phyloP scores from a whole-genome alignment of 2,329 filamentous ascomycete species.

The Nemania sp. region DNA sequence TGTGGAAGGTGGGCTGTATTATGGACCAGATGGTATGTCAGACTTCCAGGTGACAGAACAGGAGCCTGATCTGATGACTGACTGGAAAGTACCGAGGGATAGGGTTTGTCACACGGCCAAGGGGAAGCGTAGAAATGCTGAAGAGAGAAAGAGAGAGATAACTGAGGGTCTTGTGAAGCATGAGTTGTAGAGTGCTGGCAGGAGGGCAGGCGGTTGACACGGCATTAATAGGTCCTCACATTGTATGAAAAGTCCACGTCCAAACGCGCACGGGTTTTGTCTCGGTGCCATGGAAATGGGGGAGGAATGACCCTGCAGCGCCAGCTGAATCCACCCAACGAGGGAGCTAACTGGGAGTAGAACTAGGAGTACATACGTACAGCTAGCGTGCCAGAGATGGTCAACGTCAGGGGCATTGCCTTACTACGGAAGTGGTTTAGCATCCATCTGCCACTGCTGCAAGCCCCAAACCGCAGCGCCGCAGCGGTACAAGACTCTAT shows the following conservation, averaged over 20 bases:
- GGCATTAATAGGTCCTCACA: slow-evolving; percentile 34
- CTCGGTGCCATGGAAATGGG: slow-evolving; percentile 17
- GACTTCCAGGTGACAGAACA: slow-evolving; percentile 11
- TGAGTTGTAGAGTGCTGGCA: slow-evolving; percentile 1
- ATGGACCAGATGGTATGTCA: not conserved
- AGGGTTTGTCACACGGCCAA: slow-evolving; percentile 25
- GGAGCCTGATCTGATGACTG: slow-evolving; percentile 19
- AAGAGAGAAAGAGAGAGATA: slow-evolving; percentile 22
- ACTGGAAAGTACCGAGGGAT: slow-evolving; percentile 7
- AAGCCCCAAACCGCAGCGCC: slow-evolving; percentile 39
- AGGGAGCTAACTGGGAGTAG: slow-evolving; percentile 6
- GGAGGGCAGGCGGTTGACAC: slow-evolving; percentile 29
- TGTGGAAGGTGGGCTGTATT: slow-evolving; percentile 34
- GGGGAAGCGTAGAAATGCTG: slow-evolving; percentile 6
- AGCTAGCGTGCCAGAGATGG: not conserved
- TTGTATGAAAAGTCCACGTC: slow-evolving; percentile 13
- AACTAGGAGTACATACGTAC: too few relatives aligned
- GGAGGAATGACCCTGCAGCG: slow-evolving; percentile 9
- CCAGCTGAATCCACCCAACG: slow-evolving; percentile 19
- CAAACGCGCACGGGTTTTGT: slow-evolving; percentile 18
- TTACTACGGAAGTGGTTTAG: slow-evolving; percentile 30
- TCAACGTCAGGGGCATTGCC: slow-evolving; percentile 22
- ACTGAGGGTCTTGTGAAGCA: slow-evolving; percentile 17
- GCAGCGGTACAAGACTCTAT: slow-evolving; percentile 3
- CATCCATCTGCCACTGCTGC: slow-evolving; percentile 25